A percentile compares a stretch with the other conserved stretches of the same genome.
phyloP scores from a whole-genome alignment of 139 green algal genomes.

The Nannochloris sp. region DNA sequence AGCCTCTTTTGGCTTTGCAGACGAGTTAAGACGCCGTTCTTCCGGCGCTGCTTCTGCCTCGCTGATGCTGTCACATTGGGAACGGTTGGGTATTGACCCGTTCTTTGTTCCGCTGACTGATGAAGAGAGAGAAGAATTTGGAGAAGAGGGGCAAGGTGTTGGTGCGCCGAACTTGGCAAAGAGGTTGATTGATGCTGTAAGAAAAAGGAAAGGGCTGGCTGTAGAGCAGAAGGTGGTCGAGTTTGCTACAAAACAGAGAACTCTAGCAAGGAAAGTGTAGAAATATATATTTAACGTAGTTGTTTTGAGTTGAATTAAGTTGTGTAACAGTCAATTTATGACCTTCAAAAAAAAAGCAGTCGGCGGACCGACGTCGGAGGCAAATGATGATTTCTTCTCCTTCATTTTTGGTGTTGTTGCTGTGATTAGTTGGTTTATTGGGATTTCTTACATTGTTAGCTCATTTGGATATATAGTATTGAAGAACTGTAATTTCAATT shows the following conservation, averaged over 20 bases:
- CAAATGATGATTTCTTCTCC: too few relatives aligned
- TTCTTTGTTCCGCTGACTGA: slow-evolving; percentile 94
- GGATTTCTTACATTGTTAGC: too few relatives aligned
- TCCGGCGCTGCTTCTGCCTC: slow-evolving; percentile 76
- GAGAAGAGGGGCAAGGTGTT: slow-evolving; percentile 69
- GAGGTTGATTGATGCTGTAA: slow-evolving; percentile 73
- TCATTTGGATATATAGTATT: too few relatives aligned
- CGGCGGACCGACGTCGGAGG: too few relatives aligned
- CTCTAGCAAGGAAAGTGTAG: slow-evolving; percentile 89
- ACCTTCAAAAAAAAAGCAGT: too few relatives aligned
- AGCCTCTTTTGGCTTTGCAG: slow-evolving; percentile 88
- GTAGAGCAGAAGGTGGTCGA: slow-evolving; percentile 95
- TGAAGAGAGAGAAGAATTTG: slow-evolving; percentile 96
- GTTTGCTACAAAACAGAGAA: slow-evolving; percentile 93
- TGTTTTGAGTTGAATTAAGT: too few relatives aligned
- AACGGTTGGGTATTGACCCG: slow-evolving; percentile 84
- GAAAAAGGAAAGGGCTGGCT: slow-evolving; percentile 84
- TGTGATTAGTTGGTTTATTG: too few relatives aligned
- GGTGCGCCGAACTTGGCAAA: slow-evolving; percentile 69
- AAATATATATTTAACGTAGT: neutral
- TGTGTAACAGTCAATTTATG: too few relatives aligned
- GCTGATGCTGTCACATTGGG: slow-evolving; percentile 94
- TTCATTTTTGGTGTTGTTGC: too few relatives aligned
- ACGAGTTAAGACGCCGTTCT: slow-evolving; percentile 79
- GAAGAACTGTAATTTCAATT: too few relatives aligned